Evolutionary conservation across 2,329 filamentous ascomycete genomes (phyloP).

Genomic region (Emergomyces africanus): DNA sequence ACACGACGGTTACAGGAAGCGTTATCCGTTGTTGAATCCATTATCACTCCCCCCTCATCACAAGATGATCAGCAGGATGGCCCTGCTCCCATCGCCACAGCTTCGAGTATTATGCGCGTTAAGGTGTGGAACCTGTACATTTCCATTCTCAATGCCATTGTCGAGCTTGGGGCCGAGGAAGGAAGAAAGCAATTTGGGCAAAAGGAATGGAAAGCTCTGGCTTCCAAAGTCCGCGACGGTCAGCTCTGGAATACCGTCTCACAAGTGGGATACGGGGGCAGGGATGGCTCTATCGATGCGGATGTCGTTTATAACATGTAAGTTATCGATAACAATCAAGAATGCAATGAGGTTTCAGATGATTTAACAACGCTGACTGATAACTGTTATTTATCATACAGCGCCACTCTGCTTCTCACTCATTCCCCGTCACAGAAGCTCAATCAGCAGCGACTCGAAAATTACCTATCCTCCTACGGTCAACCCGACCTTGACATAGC

Average conservation of each 20-base stretch:
- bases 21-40: conserved; percentile 67
- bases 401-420: conserved; percentile 78
- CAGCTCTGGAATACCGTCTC: conserved; percentile 93
- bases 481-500: conserved; percentile 61
- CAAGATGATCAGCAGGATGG: conserved; percentile 26
- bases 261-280: conserved; percentile 70
- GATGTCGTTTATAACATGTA: conserved; percentile 61
- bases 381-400: conserved; percentile 25
- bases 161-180: conserved; percentile 80
- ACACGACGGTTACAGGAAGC: conserved; percentile 89
- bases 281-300: conserved; percentile 81
- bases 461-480: conserved; percentile 67
- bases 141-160: conserved; percentile 79
- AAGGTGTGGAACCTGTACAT: conserved; percentile 98
- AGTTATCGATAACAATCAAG: conserved; percentile 16
- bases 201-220: conserved; percentile 70
- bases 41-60: conserved; percentile 51
- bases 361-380: conserved; percentile 2
- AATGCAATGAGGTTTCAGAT: conserved; percentile 1
- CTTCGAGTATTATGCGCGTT: conserved; percentile 69
- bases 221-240: conserved; percentile 74
- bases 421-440: conserved; percentile 72
- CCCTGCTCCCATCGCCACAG: conserved; percentile 61
- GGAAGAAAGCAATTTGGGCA: conserved; percentile 80
- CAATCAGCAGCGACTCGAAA: conserved; percentile 81